Evolutionary conservation across 2,329 filamentous ascomycete species (phyloP).

Genomic region (Pseudogymnoascus sp.): DNA sequence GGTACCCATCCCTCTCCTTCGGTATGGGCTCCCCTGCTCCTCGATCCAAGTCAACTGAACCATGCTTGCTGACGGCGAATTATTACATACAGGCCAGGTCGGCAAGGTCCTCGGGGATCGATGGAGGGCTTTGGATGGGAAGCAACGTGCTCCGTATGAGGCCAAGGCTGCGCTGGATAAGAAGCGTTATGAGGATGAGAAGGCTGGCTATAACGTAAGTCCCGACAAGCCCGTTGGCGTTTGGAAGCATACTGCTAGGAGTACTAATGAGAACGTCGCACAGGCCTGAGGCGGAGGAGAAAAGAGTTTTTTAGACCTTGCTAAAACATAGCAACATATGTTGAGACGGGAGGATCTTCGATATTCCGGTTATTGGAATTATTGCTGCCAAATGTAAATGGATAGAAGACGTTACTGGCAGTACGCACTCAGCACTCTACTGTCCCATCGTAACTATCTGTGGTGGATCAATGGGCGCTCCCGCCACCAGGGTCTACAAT

Average conservation of each 20-base stretch:
- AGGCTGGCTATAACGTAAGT: slow-evolving; percentile 78
- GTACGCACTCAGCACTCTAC: too few relatives aligned
- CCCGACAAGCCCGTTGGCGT: slow-evolving; percentile 8
- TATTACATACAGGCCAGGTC: slow-evolving; percentile 65
- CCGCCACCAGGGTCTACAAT: too few relatives aligned
- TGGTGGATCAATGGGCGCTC: too few relatives aligned
- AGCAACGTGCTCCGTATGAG: slow-evolving; percentile 85
- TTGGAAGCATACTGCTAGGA: slow-evolving; percentile 19
- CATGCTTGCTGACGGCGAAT: not conserved
- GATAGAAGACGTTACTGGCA: too few relatives aligned
- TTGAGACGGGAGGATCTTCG: too few relatives aligned
- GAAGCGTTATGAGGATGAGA: slow-evolving; percentile 97
- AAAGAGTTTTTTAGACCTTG: slow-evolving; percentile 36
- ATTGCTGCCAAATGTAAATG: too few relatives aligned
- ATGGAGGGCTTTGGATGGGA: slow-evolving; percentile 89
- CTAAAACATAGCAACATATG: too few relatives aligned
- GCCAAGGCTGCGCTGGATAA: slow-evolving; percentile 91
- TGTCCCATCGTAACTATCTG: too few relatives aligned
- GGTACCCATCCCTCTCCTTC: slow-evolving; percentile 93
- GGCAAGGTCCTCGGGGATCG: slow-evolving; percentile 93
- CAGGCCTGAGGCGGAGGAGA: slow-evolving; percentile 45
- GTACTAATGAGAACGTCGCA: slow-evolving; percentile 28
- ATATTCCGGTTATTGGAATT: too few relatives aligned
- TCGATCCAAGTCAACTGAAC: slow-evolving; percentile 14
- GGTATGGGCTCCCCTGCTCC: slow-evolving; percentile 45